Percentiles rank a stretch among this genome's conserved stretches.
Conservation (phyloP, 192 early-diverging fungal genomes). For the Anaeromyces robustus region DNA sequence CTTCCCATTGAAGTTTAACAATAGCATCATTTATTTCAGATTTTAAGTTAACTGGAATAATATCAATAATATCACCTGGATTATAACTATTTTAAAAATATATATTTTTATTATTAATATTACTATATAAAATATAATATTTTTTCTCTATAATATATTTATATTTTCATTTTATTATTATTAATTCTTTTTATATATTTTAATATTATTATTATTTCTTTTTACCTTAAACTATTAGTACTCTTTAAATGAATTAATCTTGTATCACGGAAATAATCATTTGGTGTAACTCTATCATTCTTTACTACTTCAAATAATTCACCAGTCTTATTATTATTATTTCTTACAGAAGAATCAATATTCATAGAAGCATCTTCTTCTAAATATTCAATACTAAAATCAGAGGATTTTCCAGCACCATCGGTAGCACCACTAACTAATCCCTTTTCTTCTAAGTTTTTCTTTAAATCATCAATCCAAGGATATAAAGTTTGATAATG, state of each 20-base stretch:
- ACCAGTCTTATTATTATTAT: not conserved
- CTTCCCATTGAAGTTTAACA: conserved; percentile 48
- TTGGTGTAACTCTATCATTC: not conserved
- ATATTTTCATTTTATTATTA: conserved; percentile 65
- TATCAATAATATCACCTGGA: conserved; percentile 66
- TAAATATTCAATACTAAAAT: not conserved
- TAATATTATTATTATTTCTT: not conserved
- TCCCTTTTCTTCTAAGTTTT: not conserved
- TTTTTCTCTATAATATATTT: no score
- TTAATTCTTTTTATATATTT: conserved; percentile 27
- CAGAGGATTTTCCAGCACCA: not conserved
- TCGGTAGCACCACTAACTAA: not conserved
- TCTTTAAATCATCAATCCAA: conserved; percentile 32
- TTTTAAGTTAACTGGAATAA: conserved; percentile 55
- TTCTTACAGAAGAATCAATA: not conserved
- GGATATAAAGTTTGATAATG: conserved; percentile 52
- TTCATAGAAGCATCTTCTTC: not conserved
- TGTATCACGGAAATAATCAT: not conserved
- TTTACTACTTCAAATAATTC: not conserved
- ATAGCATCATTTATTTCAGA: conserved; percentile 57
- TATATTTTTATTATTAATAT: no score
- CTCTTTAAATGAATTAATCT: not conserved
- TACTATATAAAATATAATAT: no score
- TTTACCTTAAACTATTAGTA: not conserved
- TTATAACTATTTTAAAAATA: conserved; percentile 33